phyloP scores from a whole-genome alignment of 2,329 filamentous ascomycete species.

The Zymoseptoria crescenta region DNA sequence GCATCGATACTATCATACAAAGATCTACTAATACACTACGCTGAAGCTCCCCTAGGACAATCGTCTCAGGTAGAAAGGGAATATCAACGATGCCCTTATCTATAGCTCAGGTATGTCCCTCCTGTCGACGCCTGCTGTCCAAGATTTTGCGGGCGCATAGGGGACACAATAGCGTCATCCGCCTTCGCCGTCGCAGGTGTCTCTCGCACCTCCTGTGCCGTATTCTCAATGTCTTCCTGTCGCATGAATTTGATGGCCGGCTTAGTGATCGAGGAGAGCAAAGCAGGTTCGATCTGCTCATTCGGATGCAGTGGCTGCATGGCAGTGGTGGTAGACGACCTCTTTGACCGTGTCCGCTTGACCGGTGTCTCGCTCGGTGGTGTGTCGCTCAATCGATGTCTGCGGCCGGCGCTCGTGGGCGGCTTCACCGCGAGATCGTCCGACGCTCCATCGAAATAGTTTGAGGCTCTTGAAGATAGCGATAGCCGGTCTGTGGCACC shows the following conservation, averaged over 20 bases:
- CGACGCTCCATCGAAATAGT: neutral
- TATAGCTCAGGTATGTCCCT: neutral
- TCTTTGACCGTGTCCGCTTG: neutral
- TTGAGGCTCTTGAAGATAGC: neutral
- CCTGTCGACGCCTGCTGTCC: neutral
- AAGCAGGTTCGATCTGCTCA: neutral
- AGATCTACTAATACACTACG: neutral
- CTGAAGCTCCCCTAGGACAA: neutral
- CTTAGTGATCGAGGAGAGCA: neutral
- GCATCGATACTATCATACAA: neutral
- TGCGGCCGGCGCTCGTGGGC: neutral
- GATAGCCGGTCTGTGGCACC: neutral
- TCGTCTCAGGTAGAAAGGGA: neutral
- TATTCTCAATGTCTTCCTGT: neutral
- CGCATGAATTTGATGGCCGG: neutral
- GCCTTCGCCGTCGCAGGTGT: neutral
- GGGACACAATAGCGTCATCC: neutral
- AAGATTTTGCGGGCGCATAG: neutral
- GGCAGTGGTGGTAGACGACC: neutral
- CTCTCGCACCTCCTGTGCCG: neutral
- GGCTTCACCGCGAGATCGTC: neutral
- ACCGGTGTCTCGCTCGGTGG: neutral
- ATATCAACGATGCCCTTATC: neutral
- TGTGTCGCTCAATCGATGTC: neutral
- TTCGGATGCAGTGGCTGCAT: neutral